phyloP scores from a whole-genome alignment of 371 early-diverging fungal genomes.

The Quaeritorhiza haematococci region DNA sequence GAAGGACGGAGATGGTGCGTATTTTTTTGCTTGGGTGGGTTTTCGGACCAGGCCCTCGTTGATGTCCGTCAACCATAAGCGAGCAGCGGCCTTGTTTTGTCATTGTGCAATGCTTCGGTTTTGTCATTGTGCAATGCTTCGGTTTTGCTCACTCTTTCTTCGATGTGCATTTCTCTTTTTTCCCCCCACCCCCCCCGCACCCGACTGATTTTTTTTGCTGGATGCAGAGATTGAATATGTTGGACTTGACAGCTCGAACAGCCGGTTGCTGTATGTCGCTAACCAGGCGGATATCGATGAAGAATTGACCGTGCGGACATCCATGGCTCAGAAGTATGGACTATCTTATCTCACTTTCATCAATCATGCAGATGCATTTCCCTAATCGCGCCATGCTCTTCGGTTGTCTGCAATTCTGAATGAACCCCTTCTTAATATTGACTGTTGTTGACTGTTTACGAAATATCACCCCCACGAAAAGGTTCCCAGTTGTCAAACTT shows the following conservation, averaged over 20 bases:
- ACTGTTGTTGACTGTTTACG: constrained; percentile 8
- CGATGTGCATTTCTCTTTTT: too few species aligned
- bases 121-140: not conserved
- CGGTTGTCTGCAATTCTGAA: not conserved
- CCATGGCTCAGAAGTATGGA: constrained; percentile 50
- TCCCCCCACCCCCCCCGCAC: too few species aligned
- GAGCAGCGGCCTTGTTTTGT: too few species aligned
- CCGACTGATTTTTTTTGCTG: too few species aligned
- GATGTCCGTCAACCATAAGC: too few species aligned
- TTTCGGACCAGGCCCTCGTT: too few species aligned
- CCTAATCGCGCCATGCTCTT: not conserved
- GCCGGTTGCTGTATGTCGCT: constrained; percentile 74
- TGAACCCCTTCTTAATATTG: constrained; percentile 12
- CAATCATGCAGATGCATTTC: not conserved
- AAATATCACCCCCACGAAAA: too few species aligned
- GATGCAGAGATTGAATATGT: too few species aligned
- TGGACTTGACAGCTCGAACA: constrained; percentile 70
- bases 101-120: constrained; percentile 8
- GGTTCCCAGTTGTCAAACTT: constrained; percentile 70
- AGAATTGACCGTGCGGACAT: constrained; percentile 69
- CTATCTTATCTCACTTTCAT: constrained; percentile 36
- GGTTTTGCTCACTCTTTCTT: too few species aligned
- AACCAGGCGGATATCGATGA: constrained; percentile 60
- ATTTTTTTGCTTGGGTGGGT: too few species aligned
- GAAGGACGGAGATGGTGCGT: constrained; percentile 31